phyloP scores from a whole-genome alignment of 2,329 filamentous ascomycete genomes.

The Venturiaceae sp. region DNA sequence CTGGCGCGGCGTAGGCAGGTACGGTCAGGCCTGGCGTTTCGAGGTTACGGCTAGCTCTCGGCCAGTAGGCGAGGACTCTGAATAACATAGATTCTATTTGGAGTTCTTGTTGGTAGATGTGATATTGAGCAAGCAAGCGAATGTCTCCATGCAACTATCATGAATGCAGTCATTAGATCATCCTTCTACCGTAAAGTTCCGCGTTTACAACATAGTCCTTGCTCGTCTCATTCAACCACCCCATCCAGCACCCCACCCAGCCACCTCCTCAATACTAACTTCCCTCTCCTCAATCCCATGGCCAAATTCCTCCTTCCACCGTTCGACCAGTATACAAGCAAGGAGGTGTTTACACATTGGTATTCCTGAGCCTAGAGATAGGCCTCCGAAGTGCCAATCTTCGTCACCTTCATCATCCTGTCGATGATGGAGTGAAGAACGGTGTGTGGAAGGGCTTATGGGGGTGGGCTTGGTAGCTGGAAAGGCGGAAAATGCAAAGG shows the following conservation, averaged over 20 bases:
- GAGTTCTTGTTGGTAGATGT: neutral
- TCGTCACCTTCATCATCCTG: slow-evolving; percentile 2
- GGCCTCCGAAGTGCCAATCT: slow-evolving; percentile 40
- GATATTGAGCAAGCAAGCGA: neutral
- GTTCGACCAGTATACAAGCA: slow-evolving; percentile 66
- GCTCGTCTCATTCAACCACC: neutral
- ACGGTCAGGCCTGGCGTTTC: neutral
- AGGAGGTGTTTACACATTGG: slow-evolving; percentile 82
- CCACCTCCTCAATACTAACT: slow-evolving; percentile 57
- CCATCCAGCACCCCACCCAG: slow-evolving; percentile 51
- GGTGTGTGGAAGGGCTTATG: neutral
- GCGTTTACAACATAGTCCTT: neutral
- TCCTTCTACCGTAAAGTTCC: neutral
- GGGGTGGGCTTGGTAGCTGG: slow-evolving; percentile 19
- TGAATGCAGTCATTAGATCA: neutral
- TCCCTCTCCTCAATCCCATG: slow-evolving; percentile 43
- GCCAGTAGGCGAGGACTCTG: neutral
- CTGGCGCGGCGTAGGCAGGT: neutral
- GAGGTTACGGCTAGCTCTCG: neutral
- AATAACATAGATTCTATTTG: neutral
- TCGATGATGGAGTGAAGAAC: neutral
- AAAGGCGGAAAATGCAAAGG: slow-evolving; percentile 68
- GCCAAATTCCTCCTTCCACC: slow-evolving; percentile 50
- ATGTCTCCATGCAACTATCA: too few relatives aligned
- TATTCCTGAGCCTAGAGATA: slow-evolving; percentile 30